phyloP scores from a whole-genome alignment of 2,329 filamentous ascomycete species.

The Amesomyces nigricolor region DNA sequence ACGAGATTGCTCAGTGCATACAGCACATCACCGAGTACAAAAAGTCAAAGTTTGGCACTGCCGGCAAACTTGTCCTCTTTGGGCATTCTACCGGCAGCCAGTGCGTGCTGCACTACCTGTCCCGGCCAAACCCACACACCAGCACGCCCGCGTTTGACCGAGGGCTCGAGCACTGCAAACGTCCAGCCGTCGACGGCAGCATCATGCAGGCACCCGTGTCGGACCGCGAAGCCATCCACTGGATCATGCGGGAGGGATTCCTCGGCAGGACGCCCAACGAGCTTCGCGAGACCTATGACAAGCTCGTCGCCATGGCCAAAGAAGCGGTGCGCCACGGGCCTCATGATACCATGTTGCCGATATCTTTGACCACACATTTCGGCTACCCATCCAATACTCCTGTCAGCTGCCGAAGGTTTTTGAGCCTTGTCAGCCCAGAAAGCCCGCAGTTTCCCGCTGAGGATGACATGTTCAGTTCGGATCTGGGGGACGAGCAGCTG shows the following conservation, averaged over 20 bases:
- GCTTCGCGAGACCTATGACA: slow-evolving; percentile 33
- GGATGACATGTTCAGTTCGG: slow-evolving; percentile 81
- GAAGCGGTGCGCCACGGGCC: slow-evolving; percentile 24
- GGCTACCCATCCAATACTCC: slow-evolving; percentile 29
- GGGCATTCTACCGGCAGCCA: slow-evolving; percentile 56
- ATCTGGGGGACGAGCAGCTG: slow-evolving; percentile 56
- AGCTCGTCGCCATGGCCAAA: slow-evolving; percentile 35
- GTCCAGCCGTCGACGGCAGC: slow-evolving; percentile 57
- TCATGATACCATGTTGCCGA: slow-evolving; percentile 31
- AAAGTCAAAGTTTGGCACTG: slow-evolving; percentile 27
- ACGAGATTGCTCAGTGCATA: slow-evolving; percentile 49
- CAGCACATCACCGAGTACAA: slow-evolving; percentile 43
- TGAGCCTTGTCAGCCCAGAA: slow-evolving; percentile 43
- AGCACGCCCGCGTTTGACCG: slow-evolving; percentile 34
- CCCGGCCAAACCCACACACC: slow-evolving; percentile 36
- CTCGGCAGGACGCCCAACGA: slow-evolving; percentile 28
- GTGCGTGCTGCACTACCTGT: slow-evolving; percentile 54
- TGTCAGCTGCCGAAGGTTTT: slow-evolving; percentile 28
- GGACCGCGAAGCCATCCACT: slow-evolving; percentile 61
- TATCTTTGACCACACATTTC: slow-evolving; percentile 29
- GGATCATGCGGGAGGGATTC: slow-evolving; percentile 39
- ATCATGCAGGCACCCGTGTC: slow-evolving; percentile 76
- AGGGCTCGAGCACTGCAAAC: slow-evolving; percentile 37
- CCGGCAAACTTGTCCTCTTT: slow-evolving; percentile 48
- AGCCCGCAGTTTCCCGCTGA: slow-evolving; percentile 52